These are phyloP conservation scores for Ceratobasidium sp. DNA, from an alignment of 1,284 basidiomycete species.

Conservation along the genomic window DNA sequence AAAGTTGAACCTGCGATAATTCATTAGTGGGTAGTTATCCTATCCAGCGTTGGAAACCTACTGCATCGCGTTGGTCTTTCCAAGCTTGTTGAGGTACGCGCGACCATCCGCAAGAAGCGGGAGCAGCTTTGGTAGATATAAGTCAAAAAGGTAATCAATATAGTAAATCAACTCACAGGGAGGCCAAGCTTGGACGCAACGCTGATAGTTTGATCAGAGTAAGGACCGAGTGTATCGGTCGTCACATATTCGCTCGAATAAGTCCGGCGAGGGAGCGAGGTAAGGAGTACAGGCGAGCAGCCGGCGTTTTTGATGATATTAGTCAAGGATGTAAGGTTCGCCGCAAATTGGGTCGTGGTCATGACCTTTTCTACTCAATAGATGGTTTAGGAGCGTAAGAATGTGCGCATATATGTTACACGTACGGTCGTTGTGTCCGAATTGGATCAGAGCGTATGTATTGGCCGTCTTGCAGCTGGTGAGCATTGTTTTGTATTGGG, in stretches of 20 bases:
- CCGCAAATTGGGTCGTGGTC: constrained; percentile 30
- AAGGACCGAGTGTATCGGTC: constrained; percentile 25
- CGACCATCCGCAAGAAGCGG: constrained; percentile 26
- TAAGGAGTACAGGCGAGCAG: constrained; percentile 33
- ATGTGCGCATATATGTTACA: not conserved
- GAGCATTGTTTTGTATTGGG: constrained; percentile 36
- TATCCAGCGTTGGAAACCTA: not conserved
- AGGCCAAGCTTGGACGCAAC: constrained; percentile 34
- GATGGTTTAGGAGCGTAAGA: not conserved
- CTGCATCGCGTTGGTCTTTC: constrained; percentile 20
- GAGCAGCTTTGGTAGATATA: constrained; percentile 70
- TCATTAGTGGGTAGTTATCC: not conserved
- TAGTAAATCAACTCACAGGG: constrained; percentile 5
- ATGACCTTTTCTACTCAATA: constrained; percentile 22
- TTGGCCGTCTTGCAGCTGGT: constrained; percentile 36
- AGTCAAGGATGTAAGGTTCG: constrained; percentile 33
- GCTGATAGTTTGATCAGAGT: constrained; percentile 36
- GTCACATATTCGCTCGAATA: constrained; percentile 37
- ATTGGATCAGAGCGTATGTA: constrained; percentile 40
- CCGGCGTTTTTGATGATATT: constrained; percentile 38
- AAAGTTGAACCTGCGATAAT: constrained; percentile 31
- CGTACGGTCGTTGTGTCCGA: constrained; percentile 34
- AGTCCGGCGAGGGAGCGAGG: constrained; percentile 32
- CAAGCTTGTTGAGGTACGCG: constrained; percentile 37
- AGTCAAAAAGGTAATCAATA: constrained; percentile 60